phyloP scores from a whole-genome alignment of 1,284 basidiomycete genomes.

The Malassezia arunalokei region DNA sequence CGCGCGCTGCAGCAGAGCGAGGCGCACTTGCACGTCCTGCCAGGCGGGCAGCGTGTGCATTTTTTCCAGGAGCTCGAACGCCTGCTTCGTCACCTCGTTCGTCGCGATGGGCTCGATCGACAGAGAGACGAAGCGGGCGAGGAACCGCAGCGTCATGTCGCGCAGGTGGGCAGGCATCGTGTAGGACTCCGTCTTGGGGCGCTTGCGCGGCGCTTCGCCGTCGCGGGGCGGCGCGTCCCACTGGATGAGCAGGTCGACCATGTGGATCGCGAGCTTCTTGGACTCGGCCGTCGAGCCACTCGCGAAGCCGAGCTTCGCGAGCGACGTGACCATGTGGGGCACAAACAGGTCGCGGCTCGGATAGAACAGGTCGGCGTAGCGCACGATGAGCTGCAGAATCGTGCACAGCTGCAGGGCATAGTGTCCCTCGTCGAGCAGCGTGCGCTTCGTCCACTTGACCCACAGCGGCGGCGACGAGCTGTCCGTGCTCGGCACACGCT shows the following conservation, averaged over 20 bases:
- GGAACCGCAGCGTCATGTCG: slow-evolving; percentile 68
- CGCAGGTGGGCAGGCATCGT: slow-evolving; percentile 34
- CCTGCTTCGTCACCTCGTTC: slow-evolving; percentile 57
- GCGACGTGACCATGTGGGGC: slow-evolving; percentile 83
- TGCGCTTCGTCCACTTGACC: slow-evolving; percentile 75
- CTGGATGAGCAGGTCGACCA: slow-evolving; percentile 47
- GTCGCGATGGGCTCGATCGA: slow-evolving; percentile 57
- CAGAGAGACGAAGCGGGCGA: slow-evolving; percentile 71
- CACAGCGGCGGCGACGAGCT: slow-evolving; percentile 60
- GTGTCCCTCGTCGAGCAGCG: slow-evolving; percentile 79
- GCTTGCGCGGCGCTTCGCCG: slow-evolving; percentile 44
- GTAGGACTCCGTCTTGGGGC: slow-evolving; percentile 43
- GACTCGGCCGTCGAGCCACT: slow-evolving; percentile 61
- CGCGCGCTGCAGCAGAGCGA: slow-evolving; percentile 52
- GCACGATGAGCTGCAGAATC: slow-evolving; percentile 83
- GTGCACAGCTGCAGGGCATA: slow-evolving; percentile 66
- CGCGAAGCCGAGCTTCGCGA: slow-evolving; percentile 74
- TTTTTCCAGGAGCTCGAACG: slow-evolving; percentile 65
- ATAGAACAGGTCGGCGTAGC: slow-evolving; percentile 84
- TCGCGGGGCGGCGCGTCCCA: slow-evolving; percentile 46
- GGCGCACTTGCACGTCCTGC: slow-evolving; percentile 84
- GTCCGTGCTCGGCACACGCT: slow-evolving; percentile 47
- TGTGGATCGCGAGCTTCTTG: slow-evolving; percentile 52
- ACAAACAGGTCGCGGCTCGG: slow-evolving; percentile 84
- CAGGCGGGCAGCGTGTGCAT: slow-evolving; percentile 73